Percentiles rank a stretch among this genome's conserved stretches.
Conservation (phyloP, 345 rosid species). For the Eucalyptus tenuipes region DNA sequence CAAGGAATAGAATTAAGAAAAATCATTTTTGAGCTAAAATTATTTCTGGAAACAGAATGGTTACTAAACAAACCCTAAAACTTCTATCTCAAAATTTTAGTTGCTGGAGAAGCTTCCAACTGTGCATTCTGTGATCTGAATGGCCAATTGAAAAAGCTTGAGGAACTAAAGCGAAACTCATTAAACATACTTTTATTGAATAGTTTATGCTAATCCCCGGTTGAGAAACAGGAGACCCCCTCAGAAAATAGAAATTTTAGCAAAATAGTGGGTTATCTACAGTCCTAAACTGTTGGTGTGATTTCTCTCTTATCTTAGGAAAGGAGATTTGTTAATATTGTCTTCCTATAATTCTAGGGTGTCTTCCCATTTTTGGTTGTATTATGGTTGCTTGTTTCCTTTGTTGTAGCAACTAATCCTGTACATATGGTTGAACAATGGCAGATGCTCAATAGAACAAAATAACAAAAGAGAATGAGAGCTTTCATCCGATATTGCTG, state of each 20-base stretch:
- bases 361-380: no score
- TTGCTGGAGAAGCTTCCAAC: rapidly evolving
- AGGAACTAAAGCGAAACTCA: background rate
- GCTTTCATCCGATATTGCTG: rapidly evolving
- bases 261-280: background rate
- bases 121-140: background rate
- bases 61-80: no score
- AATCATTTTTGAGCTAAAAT: no score
- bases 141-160: background rate
- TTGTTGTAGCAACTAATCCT: rapidly evolving
- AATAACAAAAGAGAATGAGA: no score
- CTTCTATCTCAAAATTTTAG: background rate
- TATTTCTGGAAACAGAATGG: rapidly evolving
- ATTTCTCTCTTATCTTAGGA: background rate
- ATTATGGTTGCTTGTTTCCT: no score
- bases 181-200: rapidly evolving
- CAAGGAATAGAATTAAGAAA: rapidly evolving
- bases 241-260: rapidly evolving
- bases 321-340: no score
- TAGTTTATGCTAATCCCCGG: background rate
- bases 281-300: background rate
- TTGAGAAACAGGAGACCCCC: background rate
- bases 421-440: no score
- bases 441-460: no score
- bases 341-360: no score